Evolutionary conservation across 1,139 yeast genomes (phyloP).

Genomic region (Protomyces gravidus): DNA sequence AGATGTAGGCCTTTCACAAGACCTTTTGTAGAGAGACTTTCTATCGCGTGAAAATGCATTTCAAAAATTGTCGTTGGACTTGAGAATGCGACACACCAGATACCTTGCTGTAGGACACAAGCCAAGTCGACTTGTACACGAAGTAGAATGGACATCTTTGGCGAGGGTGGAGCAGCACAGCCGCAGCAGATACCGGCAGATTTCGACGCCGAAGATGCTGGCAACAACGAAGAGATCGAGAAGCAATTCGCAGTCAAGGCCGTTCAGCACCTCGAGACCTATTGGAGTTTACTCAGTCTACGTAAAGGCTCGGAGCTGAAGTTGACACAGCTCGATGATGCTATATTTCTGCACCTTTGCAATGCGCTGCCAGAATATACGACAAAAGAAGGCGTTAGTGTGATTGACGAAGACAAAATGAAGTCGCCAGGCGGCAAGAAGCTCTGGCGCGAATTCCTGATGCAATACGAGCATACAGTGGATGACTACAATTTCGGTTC

Average conservation of each 20-base stretch:
- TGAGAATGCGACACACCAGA: background rate
- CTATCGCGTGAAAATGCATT: background rate
- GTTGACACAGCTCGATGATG: constrained; percentile 55
- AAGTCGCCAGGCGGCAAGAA: constrained; percentile 75
- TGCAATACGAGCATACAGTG: constrained; percentile 54
- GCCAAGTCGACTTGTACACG: background rate
- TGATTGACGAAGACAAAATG: constrained; percentile 71
- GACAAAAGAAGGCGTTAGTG: constrained; percentile 50
- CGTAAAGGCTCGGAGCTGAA: constrained; percentile 71
- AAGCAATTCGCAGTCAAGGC: constrained; percentile 84
- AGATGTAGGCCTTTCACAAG: constrained; percentile 19
- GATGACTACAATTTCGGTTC: constrained; percentile 97
- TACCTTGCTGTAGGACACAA: no score
- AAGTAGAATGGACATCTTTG: background rate
- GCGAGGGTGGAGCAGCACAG: background rate
- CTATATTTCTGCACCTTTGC: constrained; percentile 63
- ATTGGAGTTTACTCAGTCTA: constrained; percentile 74
- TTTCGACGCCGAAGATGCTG: constrained; percentile 57
- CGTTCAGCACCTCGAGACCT: constrained; percentile 89
- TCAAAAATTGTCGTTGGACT: background rate
- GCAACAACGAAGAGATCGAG: constrained; percentile 50
- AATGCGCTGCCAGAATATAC: constrained; percentile 81
- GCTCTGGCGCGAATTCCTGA: constrained; percentile 87
- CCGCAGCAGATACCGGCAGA: constrained; percentile 27
- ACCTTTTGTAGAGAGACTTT: background rate